Evolutionary conservation across 306 rosid species (phyloP), one percentile per base, ranked within the genome.

Genomic region (Cicer arietinum): DNA sequence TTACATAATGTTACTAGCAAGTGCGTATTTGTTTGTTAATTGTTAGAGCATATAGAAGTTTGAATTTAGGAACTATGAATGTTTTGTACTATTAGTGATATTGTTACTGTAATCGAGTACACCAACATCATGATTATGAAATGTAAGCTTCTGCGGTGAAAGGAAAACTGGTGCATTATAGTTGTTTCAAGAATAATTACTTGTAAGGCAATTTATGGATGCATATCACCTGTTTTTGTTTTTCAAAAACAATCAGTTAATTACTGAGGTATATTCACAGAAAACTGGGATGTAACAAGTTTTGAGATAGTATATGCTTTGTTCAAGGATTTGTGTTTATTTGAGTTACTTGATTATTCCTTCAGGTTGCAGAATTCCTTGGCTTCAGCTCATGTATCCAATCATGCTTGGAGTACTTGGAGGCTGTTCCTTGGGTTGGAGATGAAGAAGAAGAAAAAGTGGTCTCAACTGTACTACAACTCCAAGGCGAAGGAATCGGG

Each of bases 401-500:
- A 79, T 90, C 97, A 73, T 91, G 97, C 82, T 84, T 94, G 80
- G 93, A 91, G 71, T 91, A 88, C 83, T 85, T 94, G 80, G 98
- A 94, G 82, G 97, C 98, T 67, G 96, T 85, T 69, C 98, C 98
- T 0, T 94, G 98, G 97, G 91, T 91, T 62, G 98, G 98, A 53
- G 96, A 94, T 17, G 98, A 94, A 67, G 96, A 89, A 76, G 97
- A 94, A 89, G 98, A 90, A 80, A 94, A 88, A 78, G 98, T 94
- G 25, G 84, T 94, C 69, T 88, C 96, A 2, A 90, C 93, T 8
- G 89, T 91, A 44, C 83, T 86, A 37, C 83, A 85, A 78, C 98
- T 94, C 66, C 98, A 89, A 82, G 88, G 86, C 16, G 96, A 90
- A 80, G 96, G 92, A 76, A 82, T 91, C 8, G 89, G 94, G 6